These are phyloP conservation scores for Margaritispora aquatica DNA, from an alignment of 495 filamentous ascomycete species.

Conservation along the genomic window DNA sequence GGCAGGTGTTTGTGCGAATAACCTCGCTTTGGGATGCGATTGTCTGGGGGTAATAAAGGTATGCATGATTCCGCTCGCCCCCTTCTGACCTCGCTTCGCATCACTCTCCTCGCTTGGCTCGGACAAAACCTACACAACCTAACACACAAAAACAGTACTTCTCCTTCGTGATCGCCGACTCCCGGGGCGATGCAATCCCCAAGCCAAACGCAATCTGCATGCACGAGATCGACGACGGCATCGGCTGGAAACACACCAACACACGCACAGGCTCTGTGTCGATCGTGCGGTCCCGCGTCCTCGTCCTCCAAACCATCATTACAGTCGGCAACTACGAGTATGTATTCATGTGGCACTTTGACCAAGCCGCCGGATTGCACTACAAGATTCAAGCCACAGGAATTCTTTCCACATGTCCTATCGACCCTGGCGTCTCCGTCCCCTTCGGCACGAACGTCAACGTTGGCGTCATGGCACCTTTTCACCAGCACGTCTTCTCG, in stretches of 20 bases:
- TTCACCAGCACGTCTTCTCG: conserved; percentile 70
- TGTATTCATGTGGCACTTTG: conserved; percentile 75
- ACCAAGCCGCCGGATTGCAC: conserved; percentile 68
- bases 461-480: conserved; percentile 36
- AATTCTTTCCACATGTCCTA: conserved; percentile 66
- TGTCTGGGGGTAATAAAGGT: conserved; percentile 67
- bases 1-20: conserved; percentile 71
- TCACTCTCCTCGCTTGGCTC: conserved; percentile 37
- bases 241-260: conserved; percentile 81
- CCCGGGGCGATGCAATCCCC: conserved; percentile 50
- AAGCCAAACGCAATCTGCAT: conserved; percentile 75
- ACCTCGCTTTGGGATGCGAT: conserved; percentile 61
- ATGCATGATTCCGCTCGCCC: conserved; percentile 19
- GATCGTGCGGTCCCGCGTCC: conserved; percentile 60
- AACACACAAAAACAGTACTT: too few species aligned
- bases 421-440: conserved; percentile 60
- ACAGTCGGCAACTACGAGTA: conserved; percentile 53
- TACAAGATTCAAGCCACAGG: conserved; percentile 32
- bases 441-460: conserved; percentile 67
- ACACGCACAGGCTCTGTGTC: conserved; percentile 63
- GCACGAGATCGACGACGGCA: conserved; percentile 71
- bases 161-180: conserved; percentile 53
- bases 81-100: background rate
- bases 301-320: conserved; percentile 68
- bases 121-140: conserved; percentile 35